phyloP scores from a whole-genome alignment of 2,329 filamentous ascomycete genomes.

The Xylariomycetidae sp. region DNA sequence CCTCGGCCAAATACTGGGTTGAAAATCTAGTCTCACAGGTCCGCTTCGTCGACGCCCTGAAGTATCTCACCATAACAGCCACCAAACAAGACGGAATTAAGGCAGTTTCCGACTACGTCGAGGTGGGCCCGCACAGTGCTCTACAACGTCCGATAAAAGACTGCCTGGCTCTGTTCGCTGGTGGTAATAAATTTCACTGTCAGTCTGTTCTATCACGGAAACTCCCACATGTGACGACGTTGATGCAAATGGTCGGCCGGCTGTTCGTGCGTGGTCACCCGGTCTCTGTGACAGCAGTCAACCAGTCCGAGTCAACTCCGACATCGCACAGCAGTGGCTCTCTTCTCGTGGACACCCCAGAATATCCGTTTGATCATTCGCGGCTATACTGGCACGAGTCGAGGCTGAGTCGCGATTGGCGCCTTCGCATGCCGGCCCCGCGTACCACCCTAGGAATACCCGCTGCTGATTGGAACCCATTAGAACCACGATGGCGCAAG shows the following conservation, averaged over 20 bases:
- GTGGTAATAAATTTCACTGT: background rate
- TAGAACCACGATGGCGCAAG: conserved; percentile 12
- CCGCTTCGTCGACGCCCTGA: background rate
- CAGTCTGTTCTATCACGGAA: background rate
- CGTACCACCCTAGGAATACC: conserved; percentile 10
- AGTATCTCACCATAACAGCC: background rate
- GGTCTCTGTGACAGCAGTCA: conserved; percentile 1
- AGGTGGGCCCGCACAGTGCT: background rate
- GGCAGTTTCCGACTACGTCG: background rate
- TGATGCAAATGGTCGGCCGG: background rate
- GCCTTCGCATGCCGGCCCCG: conserved; percentile 1
- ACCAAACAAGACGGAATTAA: background rate
- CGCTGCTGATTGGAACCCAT: conserved; percentile 7
- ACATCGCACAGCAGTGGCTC: background rate
- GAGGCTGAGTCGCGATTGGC: conserved; percentile 6
- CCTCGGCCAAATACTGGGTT: conserved; percentile 1
- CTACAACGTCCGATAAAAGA: background rate
- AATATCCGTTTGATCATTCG: conserved; percentile 19
- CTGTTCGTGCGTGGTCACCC: background rate
- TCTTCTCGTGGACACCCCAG: conserved; percentile 12
- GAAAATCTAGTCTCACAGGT: conserved; percentile 1
- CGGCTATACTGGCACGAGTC: conserved; percentile 19
- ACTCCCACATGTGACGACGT: background rate
- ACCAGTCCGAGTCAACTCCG: background rate
- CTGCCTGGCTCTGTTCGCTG: background rate